Evolutionary conservation across 495 filamentous ascomycete genomes (phyloP).

Genomic region (Saxispiralis lemnorum): DNA sequence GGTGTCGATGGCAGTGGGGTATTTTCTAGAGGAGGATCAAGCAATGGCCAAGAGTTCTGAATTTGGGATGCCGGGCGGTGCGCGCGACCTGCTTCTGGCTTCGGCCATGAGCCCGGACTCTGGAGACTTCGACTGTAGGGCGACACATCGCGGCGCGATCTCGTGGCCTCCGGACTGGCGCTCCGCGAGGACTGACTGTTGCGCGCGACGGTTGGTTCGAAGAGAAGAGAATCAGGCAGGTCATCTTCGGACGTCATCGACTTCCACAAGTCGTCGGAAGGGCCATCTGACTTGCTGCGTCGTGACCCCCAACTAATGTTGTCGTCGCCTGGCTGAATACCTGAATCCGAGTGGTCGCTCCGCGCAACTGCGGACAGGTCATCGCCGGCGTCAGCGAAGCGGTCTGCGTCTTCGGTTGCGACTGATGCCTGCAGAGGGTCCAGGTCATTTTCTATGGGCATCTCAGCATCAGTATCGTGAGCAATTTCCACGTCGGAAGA

Average conservation of each 20-base stretch:
- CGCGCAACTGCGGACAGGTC: neutral
- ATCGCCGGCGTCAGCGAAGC: constrained; percentile 8
- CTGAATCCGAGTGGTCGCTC: neutral
- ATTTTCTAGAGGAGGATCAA: neutral
- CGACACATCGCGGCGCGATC: constrained; percentile 5
- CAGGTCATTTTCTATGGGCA: too few relatives aligned
- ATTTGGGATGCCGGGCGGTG: neutral
- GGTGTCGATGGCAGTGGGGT: constrained; percentile 3
- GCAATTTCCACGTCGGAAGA: neutral
- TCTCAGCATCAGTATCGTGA: too few relatives aligned
- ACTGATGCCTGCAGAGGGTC: constrained; percentile 4
- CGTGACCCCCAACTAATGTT: constrained; percentile 15
- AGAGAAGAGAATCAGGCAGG: constrained; percentile 12
- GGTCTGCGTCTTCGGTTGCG: constrained; percentile 5
- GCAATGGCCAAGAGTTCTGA: neutral
- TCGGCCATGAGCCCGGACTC: constrained; percentile 12
- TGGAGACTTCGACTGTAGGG: constrained; percentile 5
- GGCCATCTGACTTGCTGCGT: constrained; percentile 5
- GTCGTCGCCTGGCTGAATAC: constrained; percentile 14
- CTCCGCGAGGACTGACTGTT: neutral
- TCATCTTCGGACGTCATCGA: constrained; percentile 14
- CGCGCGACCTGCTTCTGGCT: neutral
- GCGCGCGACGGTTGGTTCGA: constrained; percentile 4
- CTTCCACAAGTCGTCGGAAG: constrained; percentile 11
- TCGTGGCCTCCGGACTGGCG: constrained; percentile 1